phyloP scores from a whole-genome alignment of 495 filamentous ascomycete species.

The Xylaria palmicola region DNA sequence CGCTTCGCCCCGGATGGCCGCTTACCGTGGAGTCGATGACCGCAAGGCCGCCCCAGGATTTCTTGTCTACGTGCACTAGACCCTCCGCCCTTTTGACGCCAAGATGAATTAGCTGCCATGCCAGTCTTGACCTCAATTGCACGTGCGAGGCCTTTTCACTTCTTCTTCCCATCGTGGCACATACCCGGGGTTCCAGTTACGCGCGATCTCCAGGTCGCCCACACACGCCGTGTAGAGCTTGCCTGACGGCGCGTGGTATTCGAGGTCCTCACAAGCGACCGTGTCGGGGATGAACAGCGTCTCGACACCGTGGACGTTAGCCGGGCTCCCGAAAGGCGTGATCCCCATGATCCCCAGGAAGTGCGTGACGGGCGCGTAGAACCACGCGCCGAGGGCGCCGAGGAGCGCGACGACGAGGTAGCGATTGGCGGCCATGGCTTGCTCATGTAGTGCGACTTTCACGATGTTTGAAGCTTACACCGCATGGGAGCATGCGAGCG shows the following conservation, averaged over 20 bases:
- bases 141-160: not conserved
- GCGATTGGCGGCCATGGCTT: constrained; percentile 17
- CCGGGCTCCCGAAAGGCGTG: constrained; percentile 23
- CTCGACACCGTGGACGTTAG: constrained; percentile 37
- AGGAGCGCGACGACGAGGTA: constrained; percentile 35
- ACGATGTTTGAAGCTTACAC: too few species aligned
- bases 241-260: constrained; percentile 51
- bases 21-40: constrained; percentile 55
- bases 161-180: constrained; percentile 4
- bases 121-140: not conserved
- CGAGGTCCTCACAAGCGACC: constrained; percentile 58
- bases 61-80: constrained; percentile 17
- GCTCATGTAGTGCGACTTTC: not conserved
- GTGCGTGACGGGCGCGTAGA: constrained; percentile 35
- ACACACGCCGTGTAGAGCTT: constrained; percentile 59
- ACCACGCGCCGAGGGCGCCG: constrained; percentile 32
- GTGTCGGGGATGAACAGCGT: constrained; percentile 49
- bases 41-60: constrained; percentile 12
- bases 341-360: constrained; percentile 33
- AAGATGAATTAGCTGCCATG: not conserved
- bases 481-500: too few species aligned
- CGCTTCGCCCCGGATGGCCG: not conserved
- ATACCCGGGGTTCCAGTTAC: constrained; percentile 57
- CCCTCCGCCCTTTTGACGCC: constrained; percentile 4
- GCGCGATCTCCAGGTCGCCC: constrained; percentile 43